Evolutionary conservation across 2,329 filamentous ascomycete genomes (phyloP), one percentile per base, ranked within the genome.

Genomic region (Aspergillus intermedius): DNA sequence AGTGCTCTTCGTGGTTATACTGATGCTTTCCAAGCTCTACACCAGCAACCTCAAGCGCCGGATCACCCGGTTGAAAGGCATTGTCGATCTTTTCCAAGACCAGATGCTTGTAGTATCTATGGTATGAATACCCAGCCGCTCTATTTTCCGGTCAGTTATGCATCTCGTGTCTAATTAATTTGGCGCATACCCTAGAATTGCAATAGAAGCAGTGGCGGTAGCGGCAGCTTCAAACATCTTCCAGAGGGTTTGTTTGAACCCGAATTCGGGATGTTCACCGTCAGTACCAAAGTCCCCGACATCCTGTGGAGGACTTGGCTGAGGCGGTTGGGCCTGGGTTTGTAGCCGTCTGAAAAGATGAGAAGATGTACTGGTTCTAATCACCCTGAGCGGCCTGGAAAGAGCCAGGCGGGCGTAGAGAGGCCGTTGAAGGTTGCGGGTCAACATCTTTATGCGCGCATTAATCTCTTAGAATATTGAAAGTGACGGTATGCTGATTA

Each of bases 21-120:
- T 72, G 55, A 22, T 67, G 63, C 41, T 69, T 65, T n/a, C 62
- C 65, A 6, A 62, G 56, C 21, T 62, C 59, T 25, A 69, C 66
- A 17, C 86, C 85, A 2, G 89, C 89, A 42, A 95, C 74, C 49
- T 87, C 91, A 15, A 91, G 80, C 22, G 91, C 89, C 1, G 90
- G 91, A 65, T 98, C 93, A 9, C 93, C 93, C 1, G 91, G 90
- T 49, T 86, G 79, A 68, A 98, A 98, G 21, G 93, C 93, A 59
- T 87, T 86, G 56, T 87, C 82, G 77, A 98, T 97, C 72, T 98
- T 98, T 55, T 83, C 74, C n/a, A 97, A 74, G 23, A 97, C 89
- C 48, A 95, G 72, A 69, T 84, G 79, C 73, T 98, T 98, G 79
- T 98, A 97, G 64, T 80, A 82, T 60, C 79, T 82, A 67, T 93